A percentile compares a stretch with the other conserved stretches of the same genome.
phyloP scores from a whole-genome alignment of 1,139 yeast genomes.

The Yarrowia galli region DNA sequence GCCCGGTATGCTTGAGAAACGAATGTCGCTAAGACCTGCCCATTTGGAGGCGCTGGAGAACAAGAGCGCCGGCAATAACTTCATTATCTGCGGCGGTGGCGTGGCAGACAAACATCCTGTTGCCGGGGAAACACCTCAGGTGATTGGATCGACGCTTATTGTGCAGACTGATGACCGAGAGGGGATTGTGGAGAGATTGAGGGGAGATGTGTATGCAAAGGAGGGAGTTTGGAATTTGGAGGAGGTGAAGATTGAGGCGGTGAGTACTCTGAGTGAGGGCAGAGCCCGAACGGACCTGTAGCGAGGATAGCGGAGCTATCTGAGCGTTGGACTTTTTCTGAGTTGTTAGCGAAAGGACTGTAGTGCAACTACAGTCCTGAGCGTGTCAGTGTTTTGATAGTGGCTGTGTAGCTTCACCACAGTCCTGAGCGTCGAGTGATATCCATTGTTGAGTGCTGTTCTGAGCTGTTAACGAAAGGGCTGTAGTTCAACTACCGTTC shows the following conservation, averaged over 20 bases:
- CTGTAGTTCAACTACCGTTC: no score
- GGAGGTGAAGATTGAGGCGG: conserved; percentile 66
- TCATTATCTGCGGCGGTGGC: conserved; percentile 61
- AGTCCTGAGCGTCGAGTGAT: no score
- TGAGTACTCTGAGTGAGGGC: conserved; percentile 42
- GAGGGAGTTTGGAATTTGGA: conserved; percentile 81
- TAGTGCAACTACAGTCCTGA: no score
- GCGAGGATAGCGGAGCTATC: neutral
- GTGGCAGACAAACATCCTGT: conserved; percentile 52
- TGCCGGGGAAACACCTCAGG: conserved; percentile 57
- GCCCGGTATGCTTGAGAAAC: conserved; percentile 65
- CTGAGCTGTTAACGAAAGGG: no score
- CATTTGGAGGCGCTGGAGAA: conserved; percentile 66
- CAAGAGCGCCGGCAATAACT: conserved; percentile 58
- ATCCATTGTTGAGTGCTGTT: no score
- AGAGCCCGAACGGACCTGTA: neutral
- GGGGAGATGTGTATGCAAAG: conserved; percentile 66
- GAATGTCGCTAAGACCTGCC: conserved; percentile 57
- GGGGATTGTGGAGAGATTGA: conserved; percentile 68
- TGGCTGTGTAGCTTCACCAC: no score
- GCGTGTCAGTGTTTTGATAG: no score
- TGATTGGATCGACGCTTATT: conserved; percentile 75
- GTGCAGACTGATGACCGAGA: conserved; percentile 68
- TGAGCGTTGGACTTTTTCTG: neutral
- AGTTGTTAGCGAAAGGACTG: no score